These are phyloP conservation scores for Aureobasidium subglaciale DNA, from an alignment of 2,329 filamentous ascomycete genomes.

Conservation along the genomic window DNA sequence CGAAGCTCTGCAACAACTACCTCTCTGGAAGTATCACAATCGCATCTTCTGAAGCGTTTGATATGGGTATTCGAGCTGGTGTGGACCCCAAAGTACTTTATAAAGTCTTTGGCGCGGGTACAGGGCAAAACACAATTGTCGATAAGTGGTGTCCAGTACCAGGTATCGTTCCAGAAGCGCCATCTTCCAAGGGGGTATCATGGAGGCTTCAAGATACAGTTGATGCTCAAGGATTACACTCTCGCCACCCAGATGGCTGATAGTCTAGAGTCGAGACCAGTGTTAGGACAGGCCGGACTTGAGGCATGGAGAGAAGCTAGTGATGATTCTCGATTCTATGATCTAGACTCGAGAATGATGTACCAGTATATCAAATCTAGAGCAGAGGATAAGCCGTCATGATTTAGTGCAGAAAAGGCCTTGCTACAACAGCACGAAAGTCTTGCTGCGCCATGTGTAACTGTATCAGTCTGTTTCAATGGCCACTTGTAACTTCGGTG, in stretches of 20 bases:
- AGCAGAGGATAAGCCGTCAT: slow-evolving; percentile 39
- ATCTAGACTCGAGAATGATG: slow-evolving; percentile 51
- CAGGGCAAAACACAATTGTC: slow-evolving; percentile 46
- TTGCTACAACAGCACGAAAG: too few relatives aligned
- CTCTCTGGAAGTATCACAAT: slow-evolving; percentile 53
- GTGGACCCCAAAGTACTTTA: slow-evolving; percentile 49
- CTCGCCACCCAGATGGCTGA: slow-evolving; percentile 50
- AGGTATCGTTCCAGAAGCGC: slow-evolving; percentile 42
- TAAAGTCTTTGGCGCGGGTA: slow-evolving; percentile 45
- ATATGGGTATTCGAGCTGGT: slow-evolving; percentile 53
- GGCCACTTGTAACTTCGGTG: too few relatives aligned
- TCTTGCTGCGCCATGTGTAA: too few relatives aligned
- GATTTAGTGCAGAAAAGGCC: too few relatives aligned
- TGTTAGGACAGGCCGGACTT: slow-evolving; percentile 45
- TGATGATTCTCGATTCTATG: slow-evolving; percentile 45
- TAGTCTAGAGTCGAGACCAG: slow-evolving; percentile 43
- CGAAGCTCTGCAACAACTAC: slow-evolving; percentile 58
- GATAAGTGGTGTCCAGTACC: slow-evolving; percentile 48
- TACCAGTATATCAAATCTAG: slow-evolving; percentile 36
- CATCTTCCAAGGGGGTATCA: slow-evolving; percentile 43
- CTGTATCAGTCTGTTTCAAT: too few relatives aligned
- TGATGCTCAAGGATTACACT: slow-evolving; percentile 55
- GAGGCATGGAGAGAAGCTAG: slow-evolving; percentile 46
- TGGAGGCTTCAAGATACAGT: slow-evolving; percentile 51
- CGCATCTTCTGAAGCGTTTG: slow-evolving; percentile 51